A percentile compares a stretch with the other conserved stretches of the same genome.
These are phyloP conservation scores for Magnolia sinica DNA, from an alignment of 164 flowering plant species.

Conservation along the genomic window DNA sequence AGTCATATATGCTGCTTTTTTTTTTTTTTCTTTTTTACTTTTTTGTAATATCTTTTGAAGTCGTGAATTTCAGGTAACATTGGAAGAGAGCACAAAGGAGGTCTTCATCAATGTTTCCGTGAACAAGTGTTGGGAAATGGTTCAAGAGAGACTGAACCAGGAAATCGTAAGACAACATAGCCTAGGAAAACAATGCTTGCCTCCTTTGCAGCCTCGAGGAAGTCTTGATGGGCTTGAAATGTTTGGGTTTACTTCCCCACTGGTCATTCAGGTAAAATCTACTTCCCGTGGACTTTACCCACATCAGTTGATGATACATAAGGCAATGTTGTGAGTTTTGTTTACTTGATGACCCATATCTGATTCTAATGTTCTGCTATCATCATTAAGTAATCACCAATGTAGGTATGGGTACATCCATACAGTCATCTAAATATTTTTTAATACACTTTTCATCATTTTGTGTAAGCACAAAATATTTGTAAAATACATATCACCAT, in stretches of 20 bases:
- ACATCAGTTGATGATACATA: not conserved
- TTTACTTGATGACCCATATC: not conserved
- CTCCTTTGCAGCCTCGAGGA: slow-evolving; percentile 26
- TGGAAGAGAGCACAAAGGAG: slow-evolving; percentile 54
- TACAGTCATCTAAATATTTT: no score
- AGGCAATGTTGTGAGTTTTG: no score
- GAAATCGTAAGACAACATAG: slow-evolving; percentile 36
- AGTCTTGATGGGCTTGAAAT: slow-evolving; percentile 61
- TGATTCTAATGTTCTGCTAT: not conserved
- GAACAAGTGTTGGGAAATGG: slow-evolving; percentile 78
- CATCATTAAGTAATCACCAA: no score
- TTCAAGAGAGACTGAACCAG: slow-evolving; percentile 41
- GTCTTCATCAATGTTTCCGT: slow-evolving; percentile 45
- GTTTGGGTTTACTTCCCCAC: slow-evolving; percentile 70
- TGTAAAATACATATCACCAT: no score
- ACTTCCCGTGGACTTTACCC: not conserved
- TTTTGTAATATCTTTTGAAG: not conserved
- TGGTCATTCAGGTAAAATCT: slow-evolving; percentile 51
- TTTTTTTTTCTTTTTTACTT: not conserved
- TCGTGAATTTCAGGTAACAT: slow-evolving; percentile 45
- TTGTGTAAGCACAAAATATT: no score
- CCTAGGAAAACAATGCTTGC: slow-evolving; percentile 27
- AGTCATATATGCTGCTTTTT: not conserved
- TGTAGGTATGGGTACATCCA: no score
- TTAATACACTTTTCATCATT: no score